A percentile compares a stretch with the other conserved stretches of the same genome.
Conservation (phyloP, 495 filamentous ascomycete genomes). For the Aspergillus steynii region DNA sequence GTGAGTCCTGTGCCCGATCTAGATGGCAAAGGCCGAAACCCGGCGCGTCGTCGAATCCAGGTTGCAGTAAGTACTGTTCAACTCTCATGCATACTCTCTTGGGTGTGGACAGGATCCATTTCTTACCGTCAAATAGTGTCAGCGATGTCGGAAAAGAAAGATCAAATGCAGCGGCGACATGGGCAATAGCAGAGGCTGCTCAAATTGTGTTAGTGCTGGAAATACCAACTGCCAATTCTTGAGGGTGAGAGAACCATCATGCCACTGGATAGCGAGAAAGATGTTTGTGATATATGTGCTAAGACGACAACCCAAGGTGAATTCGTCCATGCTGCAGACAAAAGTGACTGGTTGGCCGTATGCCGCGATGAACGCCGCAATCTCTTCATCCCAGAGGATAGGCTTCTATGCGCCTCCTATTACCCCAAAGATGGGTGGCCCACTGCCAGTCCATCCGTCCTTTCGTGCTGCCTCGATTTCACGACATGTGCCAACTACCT, state of each 20-base stretch:
- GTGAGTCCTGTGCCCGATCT: conserved; percentile 27
- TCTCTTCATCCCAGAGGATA: conserved; percentile 20
- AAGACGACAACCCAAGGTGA: conserved; percentile 19
- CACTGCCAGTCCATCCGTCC: conserved; percentile 21
- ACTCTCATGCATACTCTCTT: too few relatives aligned
- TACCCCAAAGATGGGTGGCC: conserved; percentile 17
- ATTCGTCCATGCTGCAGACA: conserved; percentile 26
- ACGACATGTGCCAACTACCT: conserved; percentile 21
- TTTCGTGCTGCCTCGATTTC: conserved; percentile 22
- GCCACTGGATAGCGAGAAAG: background rate
- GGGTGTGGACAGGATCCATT: background rate
- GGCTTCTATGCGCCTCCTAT: conserved; percentile 24
- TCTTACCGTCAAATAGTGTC: conserved; percentile 60
- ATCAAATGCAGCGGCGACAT: conserved; percentile 93
- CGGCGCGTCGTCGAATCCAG: conserved; percentile 55
- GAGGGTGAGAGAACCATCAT: conserved; percentile 55
- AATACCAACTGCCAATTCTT: conserved; percentile 73
- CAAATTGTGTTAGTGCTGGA: conserved; percentile 77
- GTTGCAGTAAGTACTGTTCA: conserved; percentile 60
- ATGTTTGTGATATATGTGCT: background rate
- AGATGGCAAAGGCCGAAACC: conserved; percentile 36
- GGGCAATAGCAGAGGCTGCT: conserved; percentile 72
- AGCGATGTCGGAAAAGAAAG: conserved; percentile 88
- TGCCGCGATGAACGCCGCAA: conserved; percentile 20
- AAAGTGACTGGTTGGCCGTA: conserved; percentile 34